Conservation (phyloP, 345 rosid species). For the Erysimum cheiranthoides region DNA sequence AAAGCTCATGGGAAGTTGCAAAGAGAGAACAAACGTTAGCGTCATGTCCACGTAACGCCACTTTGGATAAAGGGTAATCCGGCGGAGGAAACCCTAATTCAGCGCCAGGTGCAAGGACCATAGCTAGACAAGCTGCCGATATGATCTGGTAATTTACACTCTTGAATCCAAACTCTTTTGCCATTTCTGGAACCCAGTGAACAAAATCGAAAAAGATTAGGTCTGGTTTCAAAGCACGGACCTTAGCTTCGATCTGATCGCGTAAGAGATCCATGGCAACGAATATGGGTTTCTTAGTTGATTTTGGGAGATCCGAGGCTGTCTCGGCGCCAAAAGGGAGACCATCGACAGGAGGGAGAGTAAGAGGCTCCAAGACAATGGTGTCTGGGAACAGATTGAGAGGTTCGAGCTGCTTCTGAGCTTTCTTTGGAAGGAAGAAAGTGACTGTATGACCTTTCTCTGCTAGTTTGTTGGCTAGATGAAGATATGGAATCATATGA, state of each 20-base stretch:
- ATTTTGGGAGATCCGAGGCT: conserved; percentile 4
- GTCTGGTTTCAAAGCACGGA: conserved; percentile 29
- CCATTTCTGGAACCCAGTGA: conserved; percentile 32
- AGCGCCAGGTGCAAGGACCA: conserved; percentile 14
- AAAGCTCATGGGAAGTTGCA: neutral
- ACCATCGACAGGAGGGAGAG: conserved; percentile 40
- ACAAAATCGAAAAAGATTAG: conserved; percentile 36
- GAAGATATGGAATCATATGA: conserved; percentile 52
- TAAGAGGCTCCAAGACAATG: conserved; percentile 44
- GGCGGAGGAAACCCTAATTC: conserved; percentile 16
- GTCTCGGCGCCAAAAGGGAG: conserved; percentile 42
- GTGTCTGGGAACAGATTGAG: conserved; percentile 47
- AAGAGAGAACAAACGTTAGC: neutral
- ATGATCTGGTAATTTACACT: conserved; percentile 13
- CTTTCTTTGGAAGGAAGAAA: conserved; percentile 50
- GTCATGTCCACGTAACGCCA: neutral
- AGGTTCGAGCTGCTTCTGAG: conserved; percentile 36
- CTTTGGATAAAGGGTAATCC: conserved; percentile 29
- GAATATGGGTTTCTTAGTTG: neutral
- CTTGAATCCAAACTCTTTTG: neutral
- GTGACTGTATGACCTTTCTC: conserved; percentile 49
- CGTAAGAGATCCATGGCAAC: conserved; percentile 21
- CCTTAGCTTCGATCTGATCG: conserved; percentile 27
- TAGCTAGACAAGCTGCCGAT: conserved; percentile 5
- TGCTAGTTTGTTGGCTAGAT: conserved; percentile 56